Base-by-base conservation (phyloP, 768 basidiomycete species). In the Boletus sp. region DNA sequence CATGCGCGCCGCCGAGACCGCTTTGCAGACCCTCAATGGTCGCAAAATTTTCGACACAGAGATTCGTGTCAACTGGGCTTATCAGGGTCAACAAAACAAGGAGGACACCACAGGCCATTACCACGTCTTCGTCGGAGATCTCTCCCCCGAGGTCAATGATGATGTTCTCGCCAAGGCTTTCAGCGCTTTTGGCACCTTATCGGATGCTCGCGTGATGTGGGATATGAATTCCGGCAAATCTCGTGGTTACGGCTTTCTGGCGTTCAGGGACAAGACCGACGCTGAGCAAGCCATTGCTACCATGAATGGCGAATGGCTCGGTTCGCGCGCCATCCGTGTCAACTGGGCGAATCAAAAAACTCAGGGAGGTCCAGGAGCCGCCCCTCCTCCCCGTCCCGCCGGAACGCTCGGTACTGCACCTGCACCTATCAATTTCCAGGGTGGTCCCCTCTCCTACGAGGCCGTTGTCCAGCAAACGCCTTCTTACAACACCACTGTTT, bases 311-410 rank as follows among this genome's bases (percentile, higher is more conserved):
- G 96, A 99, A 80, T 99, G 94, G 94, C 83, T 99, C 37, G 97
- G 97, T 48, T 94, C 94, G 32, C 86, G 97, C 58, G 97, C 97
- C 59, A 99, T 99, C 68, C 89, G 97, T 64, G 96, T 98, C 74
- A 99, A 99, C 78, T 99, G 96, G 96, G 97, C 97, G 52, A 98
- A 98, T 78, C 96, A 98, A 77, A 98, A 98, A 80, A 98, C 95
- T 17, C 94, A 96, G 74, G 92, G 67, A 47, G 24, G 24, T 24
- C 24, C 24, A 24, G 67, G 86, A 55, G 51, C 17, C 0, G 60
- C 61, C 10, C 68, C 75, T 57, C 71, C 67, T 58, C 67, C 72
- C 33, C 79, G 83, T 55, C 65, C 71, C 33, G 71, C 83, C 49
- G 78, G 74, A 54, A 73, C 65, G n/a, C 80, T 69, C 55, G 79